Evolutionary conservation across 148 eudicot genomes (phyloP).

Genomic region (Rheum nobile): DNA sequence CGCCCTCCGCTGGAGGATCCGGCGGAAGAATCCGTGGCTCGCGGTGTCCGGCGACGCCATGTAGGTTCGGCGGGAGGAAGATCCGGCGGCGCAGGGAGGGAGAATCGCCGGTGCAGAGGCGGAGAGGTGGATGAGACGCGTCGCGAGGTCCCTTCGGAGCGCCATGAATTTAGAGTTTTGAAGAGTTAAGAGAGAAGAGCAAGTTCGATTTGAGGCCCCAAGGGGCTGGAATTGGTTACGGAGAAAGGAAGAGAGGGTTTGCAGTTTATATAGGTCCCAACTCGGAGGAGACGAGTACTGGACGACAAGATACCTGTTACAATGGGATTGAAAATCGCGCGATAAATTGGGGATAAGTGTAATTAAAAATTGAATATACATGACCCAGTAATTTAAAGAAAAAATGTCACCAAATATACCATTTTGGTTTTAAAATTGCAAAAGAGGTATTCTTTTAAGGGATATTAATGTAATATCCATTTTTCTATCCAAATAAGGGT

Average conservation of each 20-base stretch:
- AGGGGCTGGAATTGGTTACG: not conserved
- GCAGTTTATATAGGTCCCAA: not conserved
- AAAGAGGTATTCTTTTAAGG: too few relatives aligned
- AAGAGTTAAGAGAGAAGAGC: not conserved
- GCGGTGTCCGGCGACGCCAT: slow-evolving; percentile 17
- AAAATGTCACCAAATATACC: too few relatives aligned
- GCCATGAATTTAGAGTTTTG: slow-evolving; percentile 29
- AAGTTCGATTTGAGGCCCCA: not conserved
- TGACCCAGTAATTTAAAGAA: too few relatives aligned
- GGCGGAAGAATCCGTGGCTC: slow-evolving; percentile 23
- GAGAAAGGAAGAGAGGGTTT: not conserved
- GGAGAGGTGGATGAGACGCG: slow-evolving; percentile 18
- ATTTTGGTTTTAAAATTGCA: too few relatives aligned
- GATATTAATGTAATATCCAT: too few relatives aligned
- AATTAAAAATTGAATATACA: not conserved
- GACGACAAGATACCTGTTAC: not conserved
- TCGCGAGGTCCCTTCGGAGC: slow-evolving; percentile 30
- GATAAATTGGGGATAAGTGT: not conserved
- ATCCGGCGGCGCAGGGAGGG: not conserved
- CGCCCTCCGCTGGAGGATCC: slow-evolving; percentile 27
- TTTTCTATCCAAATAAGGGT: too few relatives aligned
- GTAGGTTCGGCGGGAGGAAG: slow-evolving; percentile 11
- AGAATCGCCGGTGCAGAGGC: not conserved
- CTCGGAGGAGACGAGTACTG: not conserved
- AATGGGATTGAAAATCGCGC: not conserved